phyloP scores from a whole-genome alignment of 805 yeast genomes.

The Cyberlindnera xylosilytica region DNA sequence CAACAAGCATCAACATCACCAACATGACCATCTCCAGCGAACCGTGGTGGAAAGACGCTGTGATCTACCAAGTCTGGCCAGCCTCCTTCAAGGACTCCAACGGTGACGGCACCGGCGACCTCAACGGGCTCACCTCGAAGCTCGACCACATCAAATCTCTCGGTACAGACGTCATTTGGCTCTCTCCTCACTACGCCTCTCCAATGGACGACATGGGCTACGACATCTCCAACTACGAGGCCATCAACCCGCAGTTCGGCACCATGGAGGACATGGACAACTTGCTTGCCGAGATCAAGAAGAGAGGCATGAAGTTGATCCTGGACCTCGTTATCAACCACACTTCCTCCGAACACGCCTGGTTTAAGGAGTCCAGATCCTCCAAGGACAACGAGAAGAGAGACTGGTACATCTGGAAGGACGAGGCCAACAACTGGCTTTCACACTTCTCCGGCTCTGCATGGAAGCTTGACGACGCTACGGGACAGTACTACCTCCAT shows the following conservation, averaged over 20 bases:
- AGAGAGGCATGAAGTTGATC: conserved; percentile 48
- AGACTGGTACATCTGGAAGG: conserved; percentile 60
- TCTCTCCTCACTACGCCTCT: conserved; percentile 55
- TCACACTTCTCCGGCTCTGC: conserved; percentile 53
- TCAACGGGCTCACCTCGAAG: conserved; percentile 49
- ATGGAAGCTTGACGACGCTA: conserved; percentile 52
- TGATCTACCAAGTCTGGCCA: conserved; percentile 60
- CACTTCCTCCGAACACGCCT: conserved; percentile 50
- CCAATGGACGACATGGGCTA: conserved; percentile 66
- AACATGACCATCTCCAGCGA: no score
- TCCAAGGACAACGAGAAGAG: conserved; percentile 51
- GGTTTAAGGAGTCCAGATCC: conserved; percentile 56
- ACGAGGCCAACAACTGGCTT: conserved; percentile 56
- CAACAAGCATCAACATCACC: no score
- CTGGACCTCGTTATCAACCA: conserved; percentile 59
- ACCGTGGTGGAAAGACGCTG: conserved; percentile 56
- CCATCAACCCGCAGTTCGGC: conserved; percentile 50
- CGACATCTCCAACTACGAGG: conserved; percentile 53
- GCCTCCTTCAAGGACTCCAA: conserved; percentile 58
- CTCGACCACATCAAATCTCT: conserved; percentile 48
- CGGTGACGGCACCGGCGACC: conserved; percentile 58
- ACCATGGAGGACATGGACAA: conserved; percentile 49
- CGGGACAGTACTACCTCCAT: conserved; percentile 53
- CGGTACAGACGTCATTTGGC: conserved; percentile 53
- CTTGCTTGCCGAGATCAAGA: conserved; percentile 44